Percentiles rank a stretch among this genome's conserved stretches.
These are phyloP conservation scores for Suillus placidus DNA, from an alignment of 768 basidiomycete species.

Conservation along the genomic window DNA sequence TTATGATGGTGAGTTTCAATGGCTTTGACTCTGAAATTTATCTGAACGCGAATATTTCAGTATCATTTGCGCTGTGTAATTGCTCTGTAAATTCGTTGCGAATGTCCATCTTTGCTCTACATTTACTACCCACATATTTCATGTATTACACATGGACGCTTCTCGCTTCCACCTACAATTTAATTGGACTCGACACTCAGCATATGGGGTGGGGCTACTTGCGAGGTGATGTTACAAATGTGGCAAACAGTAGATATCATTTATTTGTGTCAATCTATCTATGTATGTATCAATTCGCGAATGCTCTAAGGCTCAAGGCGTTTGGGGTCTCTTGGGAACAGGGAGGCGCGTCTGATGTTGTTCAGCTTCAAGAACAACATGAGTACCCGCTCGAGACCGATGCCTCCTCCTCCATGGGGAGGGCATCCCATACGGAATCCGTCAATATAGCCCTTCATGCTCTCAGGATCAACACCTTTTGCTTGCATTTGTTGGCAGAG, in stretches of 20 bases:
- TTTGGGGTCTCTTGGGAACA: conserved; percentile 98
- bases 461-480: conserved; percentile 88
- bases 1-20: conserved; percentile 20
- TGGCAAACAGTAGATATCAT: background rate
- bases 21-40: background rate
- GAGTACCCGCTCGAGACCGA: conserved; percentile 91
- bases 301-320: conserved; percentile 76
- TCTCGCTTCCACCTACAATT: conserved; percentile 18
- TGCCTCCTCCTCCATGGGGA: conserved; percentile 96
- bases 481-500: conserved; percentile 83
- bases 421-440: conserved; percentile 94
- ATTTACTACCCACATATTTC: conserved; percentile 22
- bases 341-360: conserved; percentile 89
- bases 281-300: background rate
- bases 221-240: conserved; percentile 3
- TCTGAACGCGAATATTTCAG: conserved; percentile 21
- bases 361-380: conserved; percentile 98
- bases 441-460: conserved; percentile 91
- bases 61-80: conserved; percentile 11
- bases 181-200: conserved; percentile 20
- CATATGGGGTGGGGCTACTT: conserved; percentile 7
- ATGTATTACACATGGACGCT: conserved; percentile 28
- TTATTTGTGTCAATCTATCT: conserved; percentile 6
- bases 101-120: conserved; percentile 28
- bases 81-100: conserved; percentile 23